A percentile compares a stretch with the other conserved stretches of the same genome.
phyloP scores from a whole-genome alignment of 2,329 filamentous ascomycete genomes.

The Thielaviopsis musarum region DNA sequence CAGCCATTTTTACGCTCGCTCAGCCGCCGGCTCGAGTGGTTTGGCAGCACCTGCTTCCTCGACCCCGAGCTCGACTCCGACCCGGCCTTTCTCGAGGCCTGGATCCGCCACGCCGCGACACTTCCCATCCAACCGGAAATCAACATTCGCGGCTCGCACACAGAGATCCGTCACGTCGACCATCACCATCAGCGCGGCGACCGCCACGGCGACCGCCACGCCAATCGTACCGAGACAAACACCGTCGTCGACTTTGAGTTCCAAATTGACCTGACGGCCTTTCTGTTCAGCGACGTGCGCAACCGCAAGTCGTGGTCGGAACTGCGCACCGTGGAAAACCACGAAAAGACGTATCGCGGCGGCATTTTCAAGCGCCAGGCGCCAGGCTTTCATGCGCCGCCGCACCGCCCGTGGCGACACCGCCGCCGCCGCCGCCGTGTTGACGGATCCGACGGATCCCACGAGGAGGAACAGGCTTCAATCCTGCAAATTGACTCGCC shows the following conservation, averaged over 20 bases:
- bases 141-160: constrained; percentile 36
- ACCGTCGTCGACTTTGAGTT: constrained; percentile 43
- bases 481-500: neutral
- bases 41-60: constrained; percentile 23
- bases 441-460: constrained; percentile 20
- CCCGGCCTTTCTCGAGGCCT: constrained; percentile 24
- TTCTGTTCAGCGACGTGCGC: constrained; percentile 32
- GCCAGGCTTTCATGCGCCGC: neutral
- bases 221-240: constrained; percentile 27
- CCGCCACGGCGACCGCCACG: constrained; percentile 11
- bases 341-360: constrained; percentile 47
- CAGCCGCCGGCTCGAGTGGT: constrained; percentile 13
- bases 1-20: constrained; percentile 14
- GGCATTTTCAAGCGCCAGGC: constrained; percentile 30
- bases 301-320: constrained; percentile 24
- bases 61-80: constrained; percentile 29
- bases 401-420: constrained; percentile 13
- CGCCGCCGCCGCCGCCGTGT: constrained; percentile 5
- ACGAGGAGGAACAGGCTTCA: constrained; percentile 14
- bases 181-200: neutral
- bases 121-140: constrained; percentile 37
- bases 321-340: constrained; percentile 37
- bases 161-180: constrained; percentile 18
- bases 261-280: constrained; percentile 39
- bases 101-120: constrained; percentile 27